These are phyloP conservation scores for Euphorbia lathyris DNA, from an alignment of 345 rosid genomes.

Conservation along the genomic window DNA sequence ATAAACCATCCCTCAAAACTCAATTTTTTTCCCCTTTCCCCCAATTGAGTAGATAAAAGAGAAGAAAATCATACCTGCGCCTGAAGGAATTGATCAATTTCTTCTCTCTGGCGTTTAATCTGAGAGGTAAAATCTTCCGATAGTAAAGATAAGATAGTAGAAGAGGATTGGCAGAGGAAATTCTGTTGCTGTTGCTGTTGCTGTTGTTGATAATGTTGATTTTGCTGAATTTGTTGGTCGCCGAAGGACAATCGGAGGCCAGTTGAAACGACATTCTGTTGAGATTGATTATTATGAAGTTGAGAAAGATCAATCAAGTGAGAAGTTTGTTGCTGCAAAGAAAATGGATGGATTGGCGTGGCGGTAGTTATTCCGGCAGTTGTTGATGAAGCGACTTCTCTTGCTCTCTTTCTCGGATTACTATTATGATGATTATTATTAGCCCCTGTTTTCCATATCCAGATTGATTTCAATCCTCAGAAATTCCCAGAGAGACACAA, in stretches of 20 bases:
- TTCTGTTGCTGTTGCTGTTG: constrained; percentile 33
- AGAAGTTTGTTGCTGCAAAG: constrained; percentile 39
- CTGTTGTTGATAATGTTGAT: background rate
- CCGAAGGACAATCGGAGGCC: constrained; percentile 72
- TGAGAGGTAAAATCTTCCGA: constrained; percentile 57
- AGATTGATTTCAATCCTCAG: background rate
- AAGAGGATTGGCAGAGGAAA: constrained; percentile 27
- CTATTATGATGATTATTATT: constrained; percentile 18
- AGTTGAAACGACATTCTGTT: constrained; percentile 67
- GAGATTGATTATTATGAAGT: constrained; percentile 41
- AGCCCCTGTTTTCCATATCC: constrained; percentile 7
- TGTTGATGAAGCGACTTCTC: constrained; percentile 35
- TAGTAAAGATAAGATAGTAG: constrained; percentile 31
- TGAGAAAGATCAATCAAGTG: constrained; percentile 56
- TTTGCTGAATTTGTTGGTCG: constrained; percentile 20
- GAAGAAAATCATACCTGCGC: constrained; percentile 51
- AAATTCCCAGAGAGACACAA: background rate
- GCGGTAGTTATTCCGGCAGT: constrained; percentile 3
- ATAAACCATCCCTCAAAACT: no score
- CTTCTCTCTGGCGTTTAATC: constrained; percentile 67
- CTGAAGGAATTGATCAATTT: constrained; percentile 70
- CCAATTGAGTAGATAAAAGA: background rate
- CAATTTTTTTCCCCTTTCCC: no score
- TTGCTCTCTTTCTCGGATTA: constrained; percentile 60
- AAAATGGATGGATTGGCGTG: constrained; percentile 25